Evolutionary conservation across 2,329 filamentous ascomycete species (phyloP), one percentile per base, ranked within the genome.

Genomic region (Diplocarpon rosae): DNA sequence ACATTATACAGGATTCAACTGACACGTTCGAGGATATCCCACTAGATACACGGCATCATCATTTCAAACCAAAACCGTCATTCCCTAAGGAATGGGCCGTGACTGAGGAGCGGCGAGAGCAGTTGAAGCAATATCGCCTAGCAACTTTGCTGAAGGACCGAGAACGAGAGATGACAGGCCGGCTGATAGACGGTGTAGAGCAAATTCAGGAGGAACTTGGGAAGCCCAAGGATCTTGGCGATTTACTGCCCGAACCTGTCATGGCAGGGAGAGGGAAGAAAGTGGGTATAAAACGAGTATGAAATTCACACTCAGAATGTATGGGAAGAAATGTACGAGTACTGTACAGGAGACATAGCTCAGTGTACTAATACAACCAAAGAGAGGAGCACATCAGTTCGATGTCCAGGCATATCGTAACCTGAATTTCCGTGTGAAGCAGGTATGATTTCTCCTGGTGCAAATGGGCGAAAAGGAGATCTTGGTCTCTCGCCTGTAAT

Each of bases 1-100:
- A 60, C 42, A 32, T 39, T 15, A 11, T 30, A 43, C 62, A 80
- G 70, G 82, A 95, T 60, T 70, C 74, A 17, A 75, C 68, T 31
- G 90, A 98, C 55, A 84, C 76, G 10, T 95, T 96, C 58, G 80
- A 80, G 53, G 92, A 98, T 62, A 67, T 98, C 27, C 90, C 92
- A 2, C 73, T 96, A 39, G 89, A 98, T 61, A 81, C 86, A 48
- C 75, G 92, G 56, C 90, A 96, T 65, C 80, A 90, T 69, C 80
- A 75, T 59, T 71, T 75, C 50, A 84, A 83, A 69, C 63, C 63
- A 34, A 76, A 76, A 61, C 71, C 76, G 43, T 73, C 70, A 52
- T 96, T 95, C 65, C 92, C 92, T 2, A 73, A 78, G 55, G 76
- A 80, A 54, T 98, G 92, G 92, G 76, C 74, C 47, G 67, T 98